phyloP scores from a whole-genome alignment of 768 basidiomycete genomes.

The Suillus lakei region DNA sequence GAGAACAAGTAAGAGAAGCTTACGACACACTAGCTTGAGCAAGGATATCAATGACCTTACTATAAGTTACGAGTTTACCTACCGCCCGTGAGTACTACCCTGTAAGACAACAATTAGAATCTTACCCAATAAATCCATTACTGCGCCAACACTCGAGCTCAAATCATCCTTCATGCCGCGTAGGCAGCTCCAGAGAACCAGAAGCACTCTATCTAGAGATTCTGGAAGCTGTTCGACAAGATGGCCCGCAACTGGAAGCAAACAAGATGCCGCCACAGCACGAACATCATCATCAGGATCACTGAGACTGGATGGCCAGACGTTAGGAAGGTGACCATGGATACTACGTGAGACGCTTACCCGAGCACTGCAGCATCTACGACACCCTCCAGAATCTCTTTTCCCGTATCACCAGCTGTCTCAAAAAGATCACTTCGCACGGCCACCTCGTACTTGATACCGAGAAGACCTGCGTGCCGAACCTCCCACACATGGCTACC shows the following conservation, averaged over 20 bases:
- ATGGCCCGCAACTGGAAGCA: conserved; percentile 84
- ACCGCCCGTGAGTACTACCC: conserved; percentile 11
- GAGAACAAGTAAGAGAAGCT: conserved; percentile 35
- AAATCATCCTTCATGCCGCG: conserved; percentile 95
- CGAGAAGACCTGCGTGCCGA: conserved; percentile 94
- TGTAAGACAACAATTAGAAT: conserved; percentile 11
- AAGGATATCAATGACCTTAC: conserved; percentile 77
- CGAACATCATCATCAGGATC: conserved; percentile 97
- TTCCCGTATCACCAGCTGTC: conserved; percentile 46
- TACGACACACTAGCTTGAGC: conserved; percentile 73
- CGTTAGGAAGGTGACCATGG: conserved; percentile 12
- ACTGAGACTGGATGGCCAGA: conserved; percentile 60
- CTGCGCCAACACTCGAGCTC: conserved; percentile 93
- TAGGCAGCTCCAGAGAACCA: conserved; percentile 90
- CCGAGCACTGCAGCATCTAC: conserved; percentile 92
- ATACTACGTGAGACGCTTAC: conserved; percentile 46
- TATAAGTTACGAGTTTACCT: conserved; percentile 86
- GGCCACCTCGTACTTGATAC: conserved; percentile 97
- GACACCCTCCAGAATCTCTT: conserved; percentile 73
- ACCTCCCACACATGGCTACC: conserved; percentile 90
- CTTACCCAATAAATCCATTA: conserved; percentile 95
- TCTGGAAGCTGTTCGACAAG: conserved; percentile 79
- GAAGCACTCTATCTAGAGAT: conserved; percentile 72
- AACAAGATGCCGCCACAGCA: conserved; percentile 90
- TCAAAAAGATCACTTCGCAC: conserved; percentile 84